These are phyloP conservation scores for Escallonia herrerae DNA, from an alignment of 129 eudicot species.

Conservation along the genomic window DNA sequence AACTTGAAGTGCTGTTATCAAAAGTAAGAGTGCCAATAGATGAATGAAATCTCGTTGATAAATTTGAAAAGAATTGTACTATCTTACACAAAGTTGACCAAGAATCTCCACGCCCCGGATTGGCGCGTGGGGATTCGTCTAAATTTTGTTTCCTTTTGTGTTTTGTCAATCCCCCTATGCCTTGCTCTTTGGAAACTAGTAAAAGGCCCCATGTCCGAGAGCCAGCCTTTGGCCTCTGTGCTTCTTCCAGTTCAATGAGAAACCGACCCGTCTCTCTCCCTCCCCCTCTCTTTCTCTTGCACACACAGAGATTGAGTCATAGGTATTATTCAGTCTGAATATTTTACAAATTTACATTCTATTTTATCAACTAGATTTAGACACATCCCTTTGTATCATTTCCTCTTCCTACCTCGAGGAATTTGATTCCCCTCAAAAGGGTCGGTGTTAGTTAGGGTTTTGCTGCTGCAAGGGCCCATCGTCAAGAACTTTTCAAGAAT, in stretches of 20 bases:
- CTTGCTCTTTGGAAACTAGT: not conserved
- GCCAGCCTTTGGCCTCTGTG: conserved; percentile 6
- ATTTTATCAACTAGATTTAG: too few species aligned
- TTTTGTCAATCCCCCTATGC: not conserved
- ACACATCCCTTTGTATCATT: too few species aligned
- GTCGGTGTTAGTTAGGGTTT: conserved; percentile 41
- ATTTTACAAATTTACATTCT: too few species aligned
- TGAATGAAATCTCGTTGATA: too few species aligned
- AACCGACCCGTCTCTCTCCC: too few species aligned
- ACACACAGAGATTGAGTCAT: too few species aligned
- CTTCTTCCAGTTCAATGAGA: not conserved
- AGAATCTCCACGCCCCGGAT: not conserved
- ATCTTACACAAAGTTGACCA: not conserved
- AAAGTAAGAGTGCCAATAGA: too few species aligned
- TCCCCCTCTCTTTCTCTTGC: too few species aligned
- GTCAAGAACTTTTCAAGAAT: conserved; percentile 3
- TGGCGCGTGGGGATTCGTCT: not conserved
- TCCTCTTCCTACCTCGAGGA: not conserved
- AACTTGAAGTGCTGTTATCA: too few species aligned
- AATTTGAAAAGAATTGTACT: too few species aligned
- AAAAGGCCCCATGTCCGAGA: not conserved
- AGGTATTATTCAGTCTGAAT: too few species aligned
- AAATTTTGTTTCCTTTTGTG: not conserved
- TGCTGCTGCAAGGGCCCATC: conserved; percentile 20
- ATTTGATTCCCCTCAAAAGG: conserved; percentile 9